Conservation (phyloP, 192 early-diverging fungal species). For the Podila epigama region DNA sequence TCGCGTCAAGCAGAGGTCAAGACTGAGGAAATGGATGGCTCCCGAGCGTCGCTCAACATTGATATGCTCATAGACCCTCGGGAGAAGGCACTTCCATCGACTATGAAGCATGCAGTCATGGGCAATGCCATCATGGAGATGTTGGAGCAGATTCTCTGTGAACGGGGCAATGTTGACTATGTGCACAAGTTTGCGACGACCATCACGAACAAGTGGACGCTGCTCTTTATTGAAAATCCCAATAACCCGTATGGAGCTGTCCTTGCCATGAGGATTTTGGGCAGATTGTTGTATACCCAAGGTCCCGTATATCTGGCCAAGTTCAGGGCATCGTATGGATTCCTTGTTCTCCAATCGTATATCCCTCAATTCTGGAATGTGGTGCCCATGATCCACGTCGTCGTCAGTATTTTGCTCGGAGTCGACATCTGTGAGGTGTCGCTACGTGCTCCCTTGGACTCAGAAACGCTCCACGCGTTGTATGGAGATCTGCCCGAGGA, state of each 20-base stretch:
- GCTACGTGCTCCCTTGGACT: conserved; percentile 54
- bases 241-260: conserved; percentile 64
- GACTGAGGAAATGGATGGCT: conserved; percentile 14
- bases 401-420: conserved; percentile 63
- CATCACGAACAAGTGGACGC: conserved; percentile 71
- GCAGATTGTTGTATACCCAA: conserved; percentile 52
- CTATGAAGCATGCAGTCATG: conserved; percentile 34
- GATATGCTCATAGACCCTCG: conserved; percentile 21
- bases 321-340: conserved; percentile 60
- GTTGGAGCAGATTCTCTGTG: conserved; percentile 67
- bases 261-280: conserved; percentile 59
- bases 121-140: conserved; percentile 68
- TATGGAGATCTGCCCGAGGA: conserved; percentile 42
- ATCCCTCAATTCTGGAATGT: conserved; percentile 67
- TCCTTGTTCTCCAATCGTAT: conserved; percentile 62
- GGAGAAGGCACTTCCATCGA: conserved; percentile 4
- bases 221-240: conserved; percentile 64
- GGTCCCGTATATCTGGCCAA: conserved; percentile 57
- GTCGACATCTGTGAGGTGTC: conserved; percentile 61
- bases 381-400: conserved; percentile 59
- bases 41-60: conserved; percentile 21
- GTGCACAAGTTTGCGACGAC: conserved; percentile 61
- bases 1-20: conserved; percentile 22
- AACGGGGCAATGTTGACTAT: conserved; percentile 51
- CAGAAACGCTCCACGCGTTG: conserved; percentile 54